Evolutionary conservation across 805 yeast genomes (phyloP).

Genomic region (Candida nanaspora): DNA sequence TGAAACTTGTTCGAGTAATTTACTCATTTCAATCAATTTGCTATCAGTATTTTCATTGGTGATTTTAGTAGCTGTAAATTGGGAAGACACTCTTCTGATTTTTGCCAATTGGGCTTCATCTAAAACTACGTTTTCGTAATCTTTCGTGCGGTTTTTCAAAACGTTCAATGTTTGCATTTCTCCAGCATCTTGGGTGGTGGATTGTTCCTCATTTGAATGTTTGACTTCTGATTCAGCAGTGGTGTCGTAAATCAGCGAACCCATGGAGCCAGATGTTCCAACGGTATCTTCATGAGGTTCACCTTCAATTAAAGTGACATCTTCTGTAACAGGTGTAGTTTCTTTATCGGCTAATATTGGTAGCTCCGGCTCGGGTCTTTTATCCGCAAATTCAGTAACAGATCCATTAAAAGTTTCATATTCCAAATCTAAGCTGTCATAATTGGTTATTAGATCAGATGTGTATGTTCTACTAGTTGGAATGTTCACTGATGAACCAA

Average conservation of each 20-base stretch:
- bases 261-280: constrained; percentile 7
- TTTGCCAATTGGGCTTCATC: constrained; percentile 12
- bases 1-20: constrained; percentile 11
- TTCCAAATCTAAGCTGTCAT: constrained; percentile 22
- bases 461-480: constrained; percentile 13
- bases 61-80: constrained; percentile 16
- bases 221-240: constrained; percentile 14
- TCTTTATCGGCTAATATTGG: neutral
- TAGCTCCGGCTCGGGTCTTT: neutral
- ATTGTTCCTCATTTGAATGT: constrained; percentile 1
- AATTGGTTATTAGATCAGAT: constrained; percentile 14
- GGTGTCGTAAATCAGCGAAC: constrained; percentile 13
- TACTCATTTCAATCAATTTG: constrained; percentile 12
- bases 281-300: neutral
- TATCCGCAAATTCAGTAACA: constrained; percentile 19
- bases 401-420: constrained; percentile 27
- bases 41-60: constrained; percentile 5
- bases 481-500: neutral
- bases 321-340: neutral
- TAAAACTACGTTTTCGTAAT: constrained; percentile 4
- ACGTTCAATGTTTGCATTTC: constrained; percentile 9
- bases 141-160: constrained; percentile 12
- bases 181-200: neutral
- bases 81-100: constrained; percentile 18
- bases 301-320: neutral